A percentile compares a stretch with the other conserved stretches of the same genome.
These are phyloP conservation scores for Pulveroboletus sp. DNA, from an alignment of 768 basidiomycete genomes.

Conservation along the genomic window DNA sequence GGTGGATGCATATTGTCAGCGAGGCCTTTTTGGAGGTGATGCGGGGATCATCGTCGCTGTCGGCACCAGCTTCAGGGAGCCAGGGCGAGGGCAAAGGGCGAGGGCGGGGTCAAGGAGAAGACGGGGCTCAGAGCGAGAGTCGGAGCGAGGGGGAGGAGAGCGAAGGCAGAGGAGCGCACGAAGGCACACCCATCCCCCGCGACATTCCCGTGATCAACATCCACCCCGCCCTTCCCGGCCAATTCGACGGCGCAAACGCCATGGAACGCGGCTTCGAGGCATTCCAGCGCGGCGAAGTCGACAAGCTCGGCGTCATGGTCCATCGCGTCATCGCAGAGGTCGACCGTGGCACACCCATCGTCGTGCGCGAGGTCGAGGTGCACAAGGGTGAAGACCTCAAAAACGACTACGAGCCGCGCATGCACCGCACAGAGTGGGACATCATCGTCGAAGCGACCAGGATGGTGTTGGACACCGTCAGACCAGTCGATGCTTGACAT, in stretches of 20 bases:
- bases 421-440: constrained; percentile 86
- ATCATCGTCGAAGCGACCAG: constrained; percentile 86
- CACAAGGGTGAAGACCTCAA: constrained; percentile 68
- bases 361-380: constrained; percentile 78
- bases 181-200: constrained; percentile 20
- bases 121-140: no score
- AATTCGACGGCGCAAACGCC: constrained; percentile 95
- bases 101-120: no score
- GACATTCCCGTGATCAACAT: constrained; percentile 88
- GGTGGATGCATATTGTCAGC: constrained; percentile 97
- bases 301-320: constrained; percentile 84
- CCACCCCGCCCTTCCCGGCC: constrained; percentile 92
- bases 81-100: no score
- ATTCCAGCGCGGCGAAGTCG: constrained; percentile 78
- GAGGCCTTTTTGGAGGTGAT: constrained; percentile 75
- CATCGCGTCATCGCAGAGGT: constrained; percentile 93
- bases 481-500: constrained; percentile 10
- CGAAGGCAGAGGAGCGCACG: constrained; percentile 14
- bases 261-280: constrained; percentile 89
- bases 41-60: constrained; percentile 1
- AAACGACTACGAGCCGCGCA: constrained; percentile 60
- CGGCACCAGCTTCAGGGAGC: not conserved
- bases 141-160: not conserved
- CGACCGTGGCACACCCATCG: constrained; percentile 84
- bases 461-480: constrained; percentile 59